A percentile compares a stretch with the other conserved stretches of the same genome.
phyloP scores from a whole-genome alignment of 1,284 basidiomycete genomes.

The Microbotryum scabiosae region DNA sequence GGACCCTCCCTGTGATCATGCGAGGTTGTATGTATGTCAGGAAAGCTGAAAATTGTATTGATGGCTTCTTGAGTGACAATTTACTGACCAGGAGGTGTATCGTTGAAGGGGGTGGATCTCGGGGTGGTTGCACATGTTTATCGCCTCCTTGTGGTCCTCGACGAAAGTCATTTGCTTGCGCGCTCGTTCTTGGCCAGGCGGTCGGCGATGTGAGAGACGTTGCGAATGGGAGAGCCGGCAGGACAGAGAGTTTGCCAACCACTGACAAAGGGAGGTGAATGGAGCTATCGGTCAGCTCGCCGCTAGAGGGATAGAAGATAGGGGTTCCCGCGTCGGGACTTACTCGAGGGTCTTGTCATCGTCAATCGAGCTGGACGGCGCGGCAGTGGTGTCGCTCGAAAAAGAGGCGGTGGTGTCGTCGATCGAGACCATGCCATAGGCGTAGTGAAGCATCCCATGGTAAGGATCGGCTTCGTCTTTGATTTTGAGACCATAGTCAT shows the following conservation, averaged over 20 bases:
- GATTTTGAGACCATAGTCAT: too few species aligned
- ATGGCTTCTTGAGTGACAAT: neutral
- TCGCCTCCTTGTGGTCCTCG: conserved; percentile 24
- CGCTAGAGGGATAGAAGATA: neutral
- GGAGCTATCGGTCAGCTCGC: too few species aligned
- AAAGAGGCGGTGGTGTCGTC: too few species aligned
- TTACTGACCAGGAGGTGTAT: conserved; percentile 22
- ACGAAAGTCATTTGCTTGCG: conserved; percentile 19
- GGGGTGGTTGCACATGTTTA: conserved; percentile 30
- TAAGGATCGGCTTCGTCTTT: too few species aligned
- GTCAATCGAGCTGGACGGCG: conserved; percentile 1
- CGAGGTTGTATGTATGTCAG: neutral
- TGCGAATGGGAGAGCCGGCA: conserved; percentile 8
- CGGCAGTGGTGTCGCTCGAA: too few species aligned
- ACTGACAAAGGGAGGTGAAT: neutral
- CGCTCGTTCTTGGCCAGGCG: neutral
- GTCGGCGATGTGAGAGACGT: neutral
- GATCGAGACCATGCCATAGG: too few species aligned
- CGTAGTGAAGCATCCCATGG: too few species aligned
- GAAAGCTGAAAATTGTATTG: too few species aligned
- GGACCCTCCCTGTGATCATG: conserved; percentile 23
- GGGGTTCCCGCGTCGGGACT: too few species aligned
- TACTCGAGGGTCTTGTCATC: conserved; percentile 2
- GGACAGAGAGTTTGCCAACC: conserved; percentile 19
- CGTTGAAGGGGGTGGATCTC: conserved; percentile 28